Conservation (phyloP, 805 yeast genomes). For the Wickerhamomyces bisporus region DNA sequence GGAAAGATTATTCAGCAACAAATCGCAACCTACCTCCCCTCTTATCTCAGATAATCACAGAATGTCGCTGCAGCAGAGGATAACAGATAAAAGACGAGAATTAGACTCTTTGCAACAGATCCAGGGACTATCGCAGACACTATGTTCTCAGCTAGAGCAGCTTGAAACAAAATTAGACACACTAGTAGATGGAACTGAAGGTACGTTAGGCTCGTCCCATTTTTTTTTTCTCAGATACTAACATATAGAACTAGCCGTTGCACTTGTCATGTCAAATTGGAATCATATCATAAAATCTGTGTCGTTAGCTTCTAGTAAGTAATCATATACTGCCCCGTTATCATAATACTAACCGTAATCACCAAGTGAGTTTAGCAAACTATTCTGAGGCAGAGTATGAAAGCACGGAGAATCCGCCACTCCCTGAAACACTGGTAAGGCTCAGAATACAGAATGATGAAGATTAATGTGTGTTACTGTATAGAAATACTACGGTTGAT, state of each 20-base stretch:
- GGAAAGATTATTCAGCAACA: no score
- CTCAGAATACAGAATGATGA: slow-evolving; percentile 44
- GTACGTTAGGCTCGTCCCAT: slow-evolving; percentile 12
- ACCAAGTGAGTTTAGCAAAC: slow-evolving; percentile 35
- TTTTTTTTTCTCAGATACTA: slow-evolving; percentile 2
- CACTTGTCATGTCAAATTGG: slow-evolving; percentile 60
- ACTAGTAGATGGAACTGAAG: slow-evolving; percentile 47
- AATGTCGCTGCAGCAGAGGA: slow-evolving; percentile 27
- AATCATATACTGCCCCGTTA: no score
- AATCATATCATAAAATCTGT: slow-evolving; percentile 54
- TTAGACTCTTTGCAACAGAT: slow-evolving; percentile 45
- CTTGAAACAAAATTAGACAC: slow-evolving; percentile 44
- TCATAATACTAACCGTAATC: no score
- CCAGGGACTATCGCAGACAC: slow-evolving; percentile 37
- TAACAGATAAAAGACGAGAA: slow-evolving; percentile 44
- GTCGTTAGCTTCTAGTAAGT: slow-evolving; percentile 45
- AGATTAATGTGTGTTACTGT: background rate
- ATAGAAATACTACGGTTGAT: no score
- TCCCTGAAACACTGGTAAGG: slow-evolving; percentile 65
- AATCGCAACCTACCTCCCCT: no score
- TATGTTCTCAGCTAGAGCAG: slow-evolving; percentile 43
- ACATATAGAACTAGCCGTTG: slow-evolving; percentile 35
- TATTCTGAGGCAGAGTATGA: slow-evolving; percentile 28
- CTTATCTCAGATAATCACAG: no score
- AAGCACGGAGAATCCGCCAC: slow-evolving; percentile 34